A percentile compares a stretch with the other conserved stretches of the same genome.
These are phyloP conservation scores for Barbarea vulgaris DNA, from an alignment of 345 rosid genomes.

Conservation along the genomic window DNA sequence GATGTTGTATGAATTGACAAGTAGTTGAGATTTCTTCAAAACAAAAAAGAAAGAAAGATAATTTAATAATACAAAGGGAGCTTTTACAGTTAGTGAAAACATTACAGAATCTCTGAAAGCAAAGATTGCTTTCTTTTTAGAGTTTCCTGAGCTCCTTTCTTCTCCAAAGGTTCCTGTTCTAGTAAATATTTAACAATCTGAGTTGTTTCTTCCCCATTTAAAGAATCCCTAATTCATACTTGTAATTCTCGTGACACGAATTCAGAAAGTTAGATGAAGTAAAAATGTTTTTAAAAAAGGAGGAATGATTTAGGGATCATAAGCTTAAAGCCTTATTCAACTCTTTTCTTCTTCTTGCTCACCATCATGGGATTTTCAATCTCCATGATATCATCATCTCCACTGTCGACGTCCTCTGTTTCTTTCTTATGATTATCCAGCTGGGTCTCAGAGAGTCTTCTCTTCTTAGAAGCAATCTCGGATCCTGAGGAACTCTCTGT, in stretches of 20 bases:
- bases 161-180: slow-evolving; percentile 20
- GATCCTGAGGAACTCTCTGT: slow-evolving; percentile 46
- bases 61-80: slow-evolving; percentile 18
- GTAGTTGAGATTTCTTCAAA: background rate
- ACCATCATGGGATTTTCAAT: slow-evolving; percentile 58
- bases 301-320: slow-evolving; percentile 13
- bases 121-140: slow-evolving; percentile 3
- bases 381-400: slow-evolving; percentile 57
- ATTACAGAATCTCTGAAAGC: slow-evolving; percentile 30
- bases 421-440: slow-evolving; percentile 32
- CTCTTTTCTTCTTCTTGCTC: slow-evolving; percentile 55
- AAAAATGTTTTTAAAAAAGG: background rate
- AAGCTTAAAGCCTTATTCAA: slow-evolving; percentile 41
- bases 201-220: slow-evolving; percentile 32
- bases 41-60: background rate
- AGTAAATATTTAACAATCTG: slow-evolving; percentile 31
- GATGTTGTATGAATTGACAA: background rate
- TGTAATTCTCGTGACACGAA: slow-evolving; percentile 19
- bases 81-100: slow-evolving; percentile 34
- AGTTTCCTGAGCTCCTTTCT: slow-evolving; percentile 23
- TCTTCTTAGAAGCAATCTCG: slow-evolving; percentile 52
- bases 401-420: slow-evolving; percentile 45
- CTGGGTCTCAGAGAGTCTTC: slow-evolving; percentile 49
- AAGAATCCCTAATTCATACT: slow-evolving; percentile 39
- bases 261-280: slow-evolving; percentile 28